These are phyloP conservation scores for Sedum album DNA, from an alignment of 164 flowering plant species.

Conservation along the genomic window DNA sequence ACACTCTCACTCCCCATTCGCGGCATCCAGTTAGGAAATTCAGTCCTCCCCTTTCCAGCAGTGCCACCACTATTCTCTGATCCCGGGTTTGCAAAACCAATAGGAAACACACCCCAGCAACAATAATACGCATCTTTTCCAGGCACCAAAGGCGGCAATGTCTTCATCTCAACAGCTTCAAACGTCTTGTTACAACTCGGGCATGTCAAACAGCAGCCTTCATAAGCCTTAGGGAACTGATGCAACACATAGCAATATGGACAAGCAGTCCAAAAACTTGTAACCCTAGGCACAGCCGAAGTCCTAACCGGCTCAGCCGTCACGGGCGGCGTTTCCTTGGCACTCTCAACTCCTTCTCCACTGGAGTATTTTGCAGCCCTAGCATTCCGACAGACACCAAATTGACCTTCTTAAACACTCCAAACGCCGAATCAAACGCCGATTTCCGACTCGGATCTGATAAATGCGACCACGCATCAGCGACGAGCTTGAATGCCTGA, in stretches of 20 bases:
- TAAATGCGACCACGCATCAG: constrained; percentile 72
- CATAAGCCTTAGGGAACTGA: constrained; percentile 60
- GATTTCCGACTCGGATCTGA: constrained; percentile 44
- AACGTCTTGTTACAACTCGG: constrained; percentile 62
- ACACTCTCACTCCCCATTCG: neutral
- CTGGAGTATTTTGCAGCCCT: neutral
- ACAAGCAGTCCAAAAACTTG: constrained; percentile 75
- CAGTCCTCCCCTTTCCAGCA: constrained; percentile 3
- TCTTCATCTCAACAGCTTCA: constrained; percentile 40
- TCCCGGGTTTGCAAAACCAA: constrained; percentile 30
- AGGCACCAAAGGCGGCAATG: constrained; percentile 47
- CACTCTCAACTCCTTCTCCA: neutral
- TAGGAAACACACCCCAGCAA: constrained; percentile 70
- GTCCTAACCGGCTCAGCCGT: neutral
- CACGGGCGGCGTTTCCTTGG: neutral
- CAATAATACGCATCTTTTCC: constrained; percentile 64
- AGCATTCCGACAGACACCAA: constrained; percentile 11
- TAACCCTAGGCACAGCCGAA: neutral
- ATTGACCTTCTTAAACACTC: constrained; percentile 28
- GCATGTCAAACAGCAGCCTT: constrained; percentile 57
- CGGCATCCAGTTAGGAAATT: constrained; percentile 51
- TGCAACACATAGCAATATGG: constrained; percentile 66
- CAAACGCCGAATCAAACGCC: constrained; percentile 47
- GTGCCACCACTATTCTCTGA: constrained; percentile 13
- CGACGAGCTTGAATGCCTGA: constrained; percentile 60